Conservation (phyloP, 208 protist species). For the Phytomonas sp. region DNA sequence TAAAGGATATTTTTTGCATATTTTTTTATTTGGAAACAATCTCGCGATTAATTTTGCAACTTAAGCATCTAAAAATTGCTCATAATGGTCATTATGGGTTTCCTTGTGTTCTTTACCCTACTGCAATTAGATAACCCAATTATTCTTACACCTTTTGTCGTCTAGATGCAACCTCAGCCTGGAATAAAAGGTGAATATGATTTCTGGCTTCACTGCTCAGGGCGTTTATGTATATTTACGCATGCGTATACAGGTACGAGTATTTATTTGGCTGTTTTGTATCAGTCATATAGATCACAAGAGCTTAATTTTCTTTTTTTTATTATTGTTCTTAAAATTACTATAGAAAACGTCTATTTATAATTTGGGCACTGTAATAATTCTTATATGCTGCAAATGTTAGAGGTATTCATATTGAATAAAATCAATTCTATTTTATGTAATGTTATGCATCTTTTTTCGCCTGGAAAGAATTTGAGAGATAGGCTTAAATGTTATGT, state of each 20-base stretch:
- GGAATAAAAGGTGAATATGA: neutral
- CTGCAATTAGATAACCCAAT: slow-evolving; percentile 2
- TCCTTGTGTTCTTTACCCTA: slow-evolving; percentile 1
- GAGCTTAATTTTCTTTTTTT: slow-evolving; percentile 12
- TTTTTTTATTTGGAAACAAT: neutral
- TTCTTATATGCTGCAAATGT: neutral
- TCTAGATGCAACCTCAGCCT: neutral
- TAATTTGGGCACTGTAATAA: neutral
- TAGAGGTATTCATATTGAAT: neutral
- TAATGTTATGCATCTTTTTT: neutral
- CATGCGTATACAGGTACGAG: neutral
- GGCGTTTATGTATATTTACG: neutral
- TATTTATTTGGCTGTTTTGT: slow-evolving; percentile 7
- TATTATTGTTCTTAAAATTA: slow-evolving; percentile 1
- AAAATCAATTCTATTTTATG: neutral
- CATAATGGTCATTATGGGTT: neutral
- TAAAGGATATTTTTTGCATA: neutral
- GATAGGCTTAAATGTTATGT: neutral
- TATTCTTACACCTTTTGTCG: slow-evolving; percentile 5
- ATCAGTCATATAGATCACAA: neutral
- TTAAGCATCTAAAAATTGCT: neutral
- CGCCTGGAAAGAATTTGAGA: neutral
- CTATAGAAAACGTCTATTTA: neutral
- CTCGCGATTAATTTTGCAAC: neutral
- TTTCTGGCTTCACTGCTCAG: neutral